Percentiles rank a stretch among this genome's conserved stretches.
These are phyloP conservation scores for Picea mariana DNA, from an alignment of 83 land plant species.

Conservation along the genomic window DNA sequence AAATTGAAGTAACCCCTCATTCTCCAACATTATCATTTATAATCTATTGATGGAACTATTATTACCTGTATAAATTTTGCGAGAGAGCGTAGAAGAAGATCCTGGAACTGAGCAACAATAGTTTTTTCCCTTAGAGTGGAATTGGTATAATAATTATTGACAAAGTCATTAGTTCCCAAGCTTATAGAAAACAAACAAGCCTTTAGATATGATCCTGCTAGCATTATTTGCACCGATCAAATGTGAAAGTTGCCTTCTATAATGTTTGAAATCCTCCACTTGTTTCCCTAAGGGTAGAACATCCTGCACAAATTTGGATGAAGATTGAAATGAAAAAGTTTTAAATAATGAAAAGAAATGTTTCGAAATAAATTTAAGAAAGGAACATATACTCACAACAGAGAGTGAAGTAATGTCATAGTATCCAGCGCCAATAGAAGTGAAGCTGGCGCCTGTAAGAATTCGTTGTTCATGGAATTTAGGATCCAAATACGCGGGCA, in stretches of 20 bases:
- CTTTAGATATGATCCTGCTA: constrained; percentile 37
- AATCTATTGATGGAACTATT: neutral
- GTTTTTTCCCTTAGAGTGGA: constrained; percentile 38
- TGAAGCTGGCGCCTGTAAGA: neutral
- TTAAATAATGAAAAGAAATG: neutral
- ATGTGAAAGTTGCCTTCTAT: constrained; percentile 42
- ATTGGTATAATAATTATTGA: constrained; percentile 71
- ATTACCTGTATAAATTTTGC: constrained; percentile 28
- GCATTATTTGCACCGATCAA: constrained; percentile 53
- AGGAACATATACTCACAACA: neutral
- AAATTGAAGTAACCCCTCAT: too few species aligned
- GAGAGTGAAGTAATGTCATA: neutral
- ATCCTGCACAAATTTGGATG: constrained; percentile 36
- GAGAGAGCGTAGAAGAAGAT: constrained; percentile 42
- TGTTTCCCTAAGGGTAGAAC: constrained; percentile 56
- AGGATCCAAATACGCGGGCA: neutral
- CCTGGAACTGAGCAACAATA: constrained; percentile 42
- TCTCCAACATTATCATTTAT: constrained; percentile 9
- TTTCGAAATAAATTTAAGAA: neutral
- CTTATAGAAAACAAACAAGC: constrained; percentile 46
- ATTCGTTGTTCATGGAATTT: neutral
- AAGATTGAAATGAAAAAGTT: neutral
- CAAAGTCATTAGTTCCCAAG: constrained; percentile 71
- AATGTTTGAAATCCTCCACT: constrained; percentile 58
- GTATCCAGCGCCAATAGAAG: neutral